A percentile compares a stretch with the other conserved stretches of the same genome.
These are phyloP conservation scores for Debaryomyces coudertii DNA, from an alignment of 1,139 yeast species.

Conservation along the genomic window DNA sequence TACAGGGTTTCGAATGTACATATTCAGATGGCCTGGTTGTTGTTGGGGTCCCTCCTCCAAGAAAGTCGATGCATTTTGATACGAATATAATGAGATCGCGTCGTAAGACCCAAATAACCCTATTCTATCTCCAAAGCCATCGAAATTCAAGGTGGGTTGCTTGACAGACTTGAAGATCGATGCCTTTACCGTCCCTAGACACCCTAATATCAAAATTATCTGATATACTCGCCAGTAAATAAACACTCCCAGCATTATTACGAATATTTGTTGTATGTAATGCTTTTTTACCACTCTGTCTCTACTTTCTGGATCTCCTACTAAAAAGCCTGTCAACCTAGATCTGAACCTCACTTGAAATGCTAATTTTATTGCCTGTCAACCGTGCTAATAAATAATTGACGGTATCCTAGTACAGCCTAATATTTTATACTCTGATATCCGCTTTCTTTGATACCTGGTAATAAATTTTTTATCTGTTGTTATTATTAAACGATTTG, in stretches of 20 bases:
- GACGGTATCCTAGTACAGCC: background rate
- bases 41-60: slow-evolving; percentile 14
- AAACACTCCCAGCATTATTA: background rate
- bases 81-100: slow-evolving; percentile 60
- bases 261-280: background rate
- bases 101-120: slow-evolving; percentile 69
- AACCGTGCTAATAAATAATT: background rate
- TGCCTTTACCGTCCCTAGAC: slow-evolving; percentile 4
- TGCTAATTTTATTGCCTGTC: background rate
- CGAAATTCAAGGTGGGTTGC: slow-evolving; percentile 38
- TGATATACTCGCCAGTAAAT: background rate
- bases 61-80: slow-evolving; percentile 49
- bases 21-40: slow-evolving; percentile 17
- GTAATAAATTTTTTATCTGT: background rate
- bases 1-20: slow-evolving; percentile 36
- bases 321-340: background rate
- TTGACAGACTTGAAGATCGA: slow-evolving; percentile 16
- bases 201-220: background rate
- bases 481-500: slow-evolving; percentile 1
- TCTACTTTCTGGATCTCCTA: background rate
- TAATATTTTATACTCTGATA: background rate
- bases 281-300: background rate
- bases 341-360: background rate
- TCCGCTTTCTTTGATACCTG: background rate
- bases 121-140: slow-evolving; percentile 43